phyloP scores from a whole-genome alignment of 345 rosid genomes.

The Rhizophora apiculata region DNA sequence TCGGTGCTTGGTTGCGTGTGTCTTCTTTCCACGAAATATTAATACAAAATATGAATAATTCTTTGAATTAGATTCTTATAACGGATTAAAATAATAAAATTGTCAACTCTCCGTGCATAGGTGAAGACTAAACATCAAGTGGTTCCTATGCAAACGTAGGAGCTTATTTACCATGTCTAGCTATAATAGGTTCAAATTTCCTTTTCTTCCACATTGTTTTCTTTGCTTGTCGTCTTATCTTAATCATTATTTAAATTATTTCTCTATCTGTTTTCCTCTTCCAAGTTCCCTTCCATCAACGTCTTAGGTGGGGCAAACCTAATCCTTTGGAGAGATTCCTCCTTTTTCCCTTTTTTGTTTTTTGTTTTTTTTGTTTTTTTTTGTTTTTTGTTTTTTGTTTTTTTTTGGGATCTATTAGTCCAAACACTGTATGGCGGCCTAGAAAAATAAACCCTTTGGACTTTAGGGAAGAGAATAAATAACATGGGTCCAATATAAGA shows the following conservation, averaged over 20 bases:
- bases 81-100: slow-evolving; percentile 17
- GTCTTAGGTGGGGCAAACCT: slow-evolving; percentile 23
- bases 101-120: slow-evolving; percentile 43
- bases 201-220: slow-evolving; percentile 24
- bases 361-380: background rate
- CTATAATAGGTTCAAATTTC: slow-evolving; percentile 7
- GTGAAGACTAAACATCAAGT: slow-evolving; percentile 25
- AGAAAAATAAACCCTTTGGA: slow-evolving; percentile 27
- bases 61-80: slow-evolving; percentile 35
- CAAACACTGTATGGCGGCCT: slow-evolving; percentile 18
- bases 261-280: slow-evolving; percentile 9
- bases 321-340: slow-evolving; percentile 28
- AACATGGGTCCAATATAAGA: background rate
- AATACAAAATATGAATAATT: slow-evolving; percentile 17
- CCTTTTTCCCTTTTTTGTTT: background rate
- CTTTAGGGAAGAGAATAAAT: background rate
- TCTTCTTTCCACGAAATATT: slow-evolving; percentile 18
- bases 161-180: background rate
- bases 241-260: slow-evolving; percentile 14
- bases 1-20: slow-evolving; percentile 24
- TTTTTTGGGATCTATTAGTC: slow-evolving; percentile 15
- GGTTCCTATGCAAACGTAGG: slow-evolving; percentile 7
- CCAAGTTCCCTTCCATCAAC: background rate
- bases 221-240: slow-evolving; percentile 7
- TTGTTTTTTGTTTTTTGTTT: background rate